Conservation (phyloP, 352 stramenopile genomes). For the Globisporangium splendens region DNA sequence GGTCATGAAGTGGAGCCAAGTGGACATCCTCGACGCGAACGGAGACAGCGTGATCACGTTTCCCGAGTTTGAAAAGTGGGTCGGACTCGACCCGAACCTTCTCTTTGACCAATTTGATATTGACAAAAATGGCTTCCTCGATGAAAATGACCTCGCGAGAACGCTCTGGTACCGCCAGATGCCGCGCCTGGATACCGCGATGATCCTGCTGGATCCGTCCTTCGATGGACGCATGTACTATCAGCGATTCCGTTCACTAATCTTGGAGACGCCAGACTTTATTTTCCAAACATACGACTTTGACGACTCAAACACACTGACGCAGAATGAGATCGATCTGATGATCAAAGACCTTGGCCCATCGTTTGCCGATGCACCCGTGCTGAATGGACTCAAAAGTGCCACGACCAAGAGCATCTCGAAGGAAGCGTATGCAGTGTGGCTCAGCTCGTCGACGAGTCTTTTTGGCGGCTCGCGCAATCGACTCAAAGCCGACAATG, state of each 20-base stretch:
- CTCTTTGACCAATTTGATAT: slow-evolving; percentile 81
- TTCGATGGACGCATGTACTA: slow-evolving; percentile 85
- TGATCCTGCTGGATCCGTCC: slow-evolving; percentile 74
- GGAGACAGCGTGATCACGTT: slow-evolving; percentile 58
- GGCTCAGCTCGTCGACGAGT: slow-evolving; percentile 62
- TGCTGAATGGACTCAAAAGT: slow-evolving; percentile 41
- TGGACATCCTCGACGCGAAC: slow-evolving; percentile 45
- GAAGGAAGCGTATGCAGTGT: slow-evolving; percentile 47
- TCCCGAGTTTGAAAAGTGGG: slow-evolving; percentile 62
- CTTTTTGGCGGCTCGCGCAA: slow-evolving; percentile 49
- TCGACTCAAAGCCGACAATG: slow-evolving; percentile 90
- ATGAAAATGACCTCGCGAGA: slow-evolving; percentile 77
- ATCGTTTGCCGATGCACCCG: slow-evolving; percentile 32
- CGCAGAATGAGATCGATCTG: slow-evolving; percentile 58
- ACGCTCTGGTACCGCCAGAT: slow-evolving; percentile 69
- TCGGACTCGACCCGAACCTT: slow-evolving; percentile 69
- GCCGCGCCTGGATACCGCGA: slow-evolving; percentile 53
- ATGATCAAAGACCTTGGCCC: slow-evolving; percentile 63
- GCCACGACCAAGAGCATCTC: slow-evolving; percentile 31
- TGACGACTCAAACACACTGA: slow-evolving; percentile 49
- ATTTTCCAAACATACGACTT: slow-evolving; percentile 79
- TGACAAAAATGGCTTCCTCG: slow-evolving; percentile 81
- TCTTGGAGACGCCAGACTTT: slow-evolving; percentile 42
- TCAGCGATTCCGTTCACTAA: slow-evolving; percentile 41
- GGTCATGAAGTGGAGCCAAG: slow-evolving; percentile 53